A percentile compares a stretch with the other conserved stretches of the same genome.
Evolutionary conservation across 2,329 filamentous ascomycete species (phyloP).

Genomic region (Pochonia chlamydosporia): DNA sequence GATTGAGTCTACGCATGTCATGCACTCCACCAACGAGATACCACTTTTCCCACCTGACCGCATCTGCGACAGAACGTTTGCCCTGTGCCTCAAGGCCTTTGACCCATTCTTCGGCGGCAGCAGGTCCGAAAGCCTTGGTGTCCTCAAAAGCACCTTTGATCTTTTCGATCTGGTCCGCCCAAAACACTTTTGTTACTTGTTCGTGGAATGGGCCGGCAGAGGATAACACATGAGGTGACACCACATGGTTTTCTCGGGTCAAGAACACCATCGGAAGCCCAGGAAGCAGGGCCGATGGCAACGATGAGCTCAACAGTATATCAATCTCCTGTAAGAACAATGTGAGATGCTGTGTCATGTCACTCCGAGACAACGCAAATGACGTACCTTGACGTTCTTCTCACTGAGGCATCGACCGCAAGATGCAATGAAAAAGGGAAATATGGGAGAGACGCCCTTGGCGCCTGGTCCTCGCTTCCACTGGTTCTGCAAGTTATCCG

Average conservation of each 20-base stretch:
- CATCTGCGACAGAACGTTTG: slow-evolving; percentile 52
- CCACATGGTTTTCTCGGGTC: slow-evolving; percentile 53
- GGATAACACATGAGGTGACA: slow-evolving; percentile 51
- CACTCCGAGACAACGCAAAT: neutral
- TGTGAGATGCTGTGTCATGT: slow-evolving; percentile 20
- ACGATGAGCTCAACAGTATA: slow-evolving; percentile 55
- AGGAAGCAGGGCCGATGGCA: slow-evolving; percentile 55
- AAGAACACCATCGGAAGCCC: slow-evolving; percentile 66
- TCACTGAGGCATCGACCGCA: slow-evolving; percentile 62
- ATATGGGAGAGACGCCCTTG: slow-evolving; percentile 57
- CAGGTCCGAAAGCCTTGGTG: slow-evolving; percentile 60
- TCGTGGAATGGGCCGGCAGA: slow-evolving; percentile 37
- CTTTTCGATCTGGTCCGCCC: slow-evolving; percentile 53
- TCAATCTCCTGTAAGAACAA: slow-evolving; percentile 57
- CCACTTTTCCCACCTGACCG: slow-evolving; percentile 72
- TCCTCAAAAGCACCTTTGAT: slow-evolving; percentile 58
- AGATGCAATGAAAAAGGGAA: slow-evolving; percentile 62
- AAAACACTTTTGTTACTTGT: slow-evolving; percentile 61
- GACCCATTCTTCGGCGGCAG: slow-evolving; percentile 69
- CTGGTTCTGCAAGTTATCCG: slow-evolving; percentile 27
- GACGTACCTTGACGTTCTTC: slow-evolving; percentile 59
- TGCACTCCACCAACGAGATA: slow-evolving; percentile 40
- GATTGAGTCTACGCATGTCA: slow-evolving; percentile 24
- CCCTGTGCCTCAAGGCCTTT: slow-evolving; percentile 66
- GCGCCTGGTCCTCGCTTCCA: slow-evolving; percentile 58